These are phyloP conservation scores for Cyberlindnera xylosilytica DNA, from an alignment of 805 yeast genomes.

Conservation along the genomic window DNA sequence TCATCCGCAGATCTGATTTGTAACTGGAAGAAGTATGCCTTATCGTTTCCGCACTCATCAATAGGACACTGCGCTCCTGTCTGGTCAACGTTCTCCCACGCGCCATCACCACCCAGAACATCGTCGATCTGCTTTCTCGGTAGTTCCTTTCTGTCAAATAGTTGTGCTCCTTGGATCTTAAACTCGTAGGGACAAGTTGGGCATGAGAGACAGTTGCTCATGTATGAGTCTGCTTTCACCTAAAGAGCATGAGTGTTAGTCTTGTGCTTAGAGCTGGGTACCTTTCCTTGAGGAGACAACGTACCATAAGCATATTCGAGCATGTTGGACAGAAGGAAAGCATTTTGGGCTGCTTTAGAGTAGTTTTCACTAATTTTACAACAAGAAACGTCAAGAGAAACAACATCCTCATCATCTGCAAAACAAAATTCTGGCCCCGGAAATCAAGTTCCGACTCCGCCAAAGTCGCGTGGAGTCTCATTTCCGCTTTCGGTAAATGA, in stretches of 20 bases:
- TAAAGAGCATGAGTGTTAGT: background rate
- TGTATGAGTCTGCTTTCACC: slow-evolving; percentile 7
- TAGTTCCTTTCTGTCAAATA: slow-evolving; percentile 80
- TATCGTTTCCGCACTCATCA: slow-evolving; percentile 79
- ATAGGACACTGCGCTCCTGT: slow-evolving; percentile 90
- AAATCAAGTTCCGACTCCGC: background rate
- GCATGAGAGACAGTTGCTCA: slow-evolving; percentile 39
- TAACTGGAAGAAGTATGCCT: slow-evolving; percentile 94
- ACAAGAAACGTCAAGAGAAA: too few species aligned
- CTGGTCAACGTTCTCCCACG: slow-evolving; percentile 99
- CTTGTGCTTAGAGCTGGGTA: background rate
- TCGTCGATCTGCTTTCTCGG: slow-evolving; percentile 92
- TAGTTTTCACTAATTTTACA: too few species aligned
- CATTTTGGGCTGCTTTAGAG: slow-evolving; percentile 47
- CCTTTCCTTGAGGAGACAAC: slow-evolving; percentile 11
- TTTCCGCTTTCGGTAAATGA: background rate
- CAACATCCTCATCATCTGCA: too few species aligned
- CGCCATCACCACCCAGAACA: slow-evolving; percentile 93
- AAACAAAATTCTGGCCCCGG: too few species aligned
- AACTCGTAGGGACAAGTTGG: slow-evolving; percentile 95
- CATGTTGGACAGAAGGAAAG: slow-evolving; percentile 94
- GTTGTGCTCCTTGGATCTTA: slow-evolving; percentile 76
- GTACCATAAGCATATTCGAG: slow-evolving; percentile 80
- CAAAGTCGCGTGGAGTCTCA: background rate
- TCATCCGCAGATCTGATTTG: slow-evolving; percentile 98